Evolutionary conservation across 2,329 filamentous ascomycete species (phyloP), one percentile per base, ranked within the genome.

Genomic region (Fonsecaea multimorphosa): DNA sequence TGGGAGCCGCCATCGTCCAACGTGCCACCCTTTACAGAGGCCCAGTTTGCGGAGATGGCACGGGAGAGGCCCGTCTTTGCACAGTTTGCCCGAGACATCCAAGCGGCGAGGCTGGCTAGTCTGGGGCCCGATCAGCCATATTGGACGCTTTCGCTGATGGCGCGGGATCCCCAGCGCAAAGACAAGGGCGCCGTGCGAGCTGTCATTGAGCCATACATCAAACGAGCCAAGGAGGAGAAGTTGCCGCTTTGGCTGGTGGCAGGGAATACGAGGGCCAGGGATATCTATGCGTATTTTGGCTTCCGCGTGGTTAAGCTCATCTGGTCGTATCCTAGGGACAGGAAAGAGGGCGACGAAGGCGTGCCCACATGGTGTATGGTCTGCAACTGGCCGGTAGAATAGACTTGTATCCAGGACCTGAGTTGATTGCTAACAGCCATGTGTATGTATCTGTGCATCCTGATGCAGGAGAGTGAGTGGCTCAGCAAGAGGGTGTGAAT

Each of bases 271-370:
- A 49, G 66, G 46, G 70, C 70, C 6, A 63, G 66, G 46, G 68
- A 71, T 57, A 61, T 72, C 16, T 72, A 72, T 61, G 57, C 36
- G 38, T 67, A 70, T 57, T 70, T 68, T 44, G 70, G 70, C 2
- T 72, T 71, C 57, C 19, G 66, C n/a, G 58, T 68, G 12, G 66
- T 70, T 4, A 46, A 57, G 24, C 51, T 61, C 14, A 36, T 66
- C 14, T 63, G 46, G 46, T 64, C 64, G 36, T 60, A 44, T 44
- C 58, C 59, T 2, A 16, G 19, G 27, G 36, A 38, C 27, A 56
- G 34, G 31, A 29, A 4, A 3, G 61, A 59, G 3, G 58, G 38
- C 12, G 57, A 51, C 40, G 29, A 27, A 9, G 64, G 51, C 1
- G 56, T 69, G n/a, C 49, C 51, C 22, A 61, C 44, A 9, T 69